phyloP scores from a whole-genome alignment of 1,284 basidiomycete species.

The Fomes fomentarius region DNA sequence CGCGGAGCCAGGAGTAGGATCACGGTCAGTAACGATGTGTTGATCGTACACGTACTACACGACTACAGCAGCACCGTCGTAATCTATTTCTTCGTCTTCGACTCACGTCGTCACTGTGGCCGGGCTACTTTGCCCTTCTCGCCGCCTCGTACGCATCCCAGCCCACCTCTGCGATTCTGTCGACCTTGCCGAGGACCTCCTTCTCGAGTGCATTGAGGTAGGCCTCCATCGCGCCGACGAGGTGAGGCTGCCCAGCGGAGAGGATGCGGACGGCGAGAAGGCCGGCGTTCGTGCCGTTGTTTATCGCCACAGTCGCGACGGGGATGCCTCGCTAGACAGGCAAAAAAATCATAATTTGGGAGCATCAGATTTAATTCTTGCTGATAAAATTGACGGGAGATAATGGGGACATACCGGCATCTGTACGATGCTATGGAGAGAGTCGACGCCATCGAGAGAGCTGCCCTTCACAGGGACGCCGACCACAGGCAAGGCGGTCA shows the following conservation, averaged over 20 bases:
- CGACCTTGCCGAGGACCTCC: conserved; percentile 87
- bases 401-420: conserved; percentile 81
- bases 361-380: not conserved
- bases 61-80: too few species aligned
- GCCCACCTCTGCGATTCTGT: conserved; percentile 76
- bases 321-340: conserved; percentile 84
- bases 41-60: too few species aligned
- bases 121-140: conserved; percentile 4
- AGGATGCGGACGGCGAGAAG: conserved; percentile 92
- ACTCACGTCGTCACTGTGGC: too few species aligned
- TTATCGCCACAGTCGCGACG: conserved; percentile 97
- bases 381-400: not conserved
- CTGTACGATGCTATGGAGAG: conserved; percentile 96
- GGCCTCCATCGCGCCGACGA: conserved; percentile 71
- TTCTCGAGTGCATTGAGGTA: conserved; percentile 80
- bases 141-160: conserved; percentile 79
- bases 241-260: conserved; percentile 69
- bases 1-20: too few species aligned
- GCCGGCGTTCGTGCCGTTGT: conserved; percentile 94
- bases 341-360: not conserved
- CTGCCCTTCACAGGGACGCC: conserved; percentile 98
- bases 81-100: too few species aligned
- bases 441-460: conserved; percentile 94
- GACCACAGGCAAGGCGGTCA: conserved; percentile 92
- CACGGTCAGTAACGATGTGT: too few species aligned